Conservation (phyloP, 495 filamentous ascomycete genomes). For the Aspergillus sclerotiicarbonarius region DNA sequence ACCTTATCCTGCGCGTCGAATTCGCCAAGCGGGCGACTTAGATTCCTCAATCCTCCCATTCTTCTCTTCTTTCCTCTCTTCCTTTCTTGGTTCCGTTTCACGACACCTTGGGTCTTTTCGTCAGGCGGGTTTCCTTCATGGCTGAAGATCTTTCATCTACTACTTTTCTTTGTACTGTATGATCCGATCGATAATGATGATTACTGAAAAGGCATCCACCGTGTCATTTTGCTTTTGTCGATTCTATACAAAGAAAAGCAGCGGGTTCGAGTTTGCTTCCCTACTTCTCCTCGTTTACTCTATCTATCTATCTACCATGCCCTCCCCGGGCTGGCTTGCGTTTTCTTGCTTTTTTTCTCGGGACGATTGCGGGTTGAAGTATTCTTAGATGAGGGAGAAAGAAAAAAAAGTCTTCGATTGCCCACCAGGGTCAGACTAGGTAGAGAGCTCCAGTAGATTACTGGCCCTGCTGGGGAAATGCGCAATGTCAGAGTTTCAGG, state of each 20-base stretch:
- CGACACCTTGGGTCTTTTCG: slow-evolving; percentile 30
- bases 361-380: not conserved
- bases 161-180: slow-evolving; percentile 39
- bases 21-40: slow-evolving; percentile 80
- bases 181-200: slow-evolving; percentile 47
- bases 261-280: not conserved
- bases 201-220: slow-evolving; percentile 35
- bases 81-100: slow-evolving; percentile 19
- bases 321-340: not conserved
- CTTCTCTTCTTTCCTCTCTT: slow-evolving; percentile 25
- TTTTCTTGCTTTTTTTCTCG: not conserved
- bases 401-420: not conserved
- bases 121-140: slow-evolving; percentile 35
- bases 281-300: not conserved
- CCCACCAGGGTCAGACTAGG: not conserved
- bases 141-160: slow-evolving; percentile 24
- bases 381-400: not conserved
- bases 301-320: not conserved
- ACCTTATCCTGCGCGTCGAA: slow-evolving; percentile 86
- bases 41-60: slow-evolving; percentile 20
- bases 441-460: too few species aligned
- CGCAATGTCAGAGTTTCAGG: too few species aligned
- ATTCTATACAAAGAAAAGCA: slow-evolving; percentile 35
- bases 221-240: slow-evolving; percentile 39
- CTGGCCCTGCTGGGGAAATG: too few species aligned